phyloP scores from a whole-genome alignment of 163 green algal species.

The Chlorella variabilis region DNA sequence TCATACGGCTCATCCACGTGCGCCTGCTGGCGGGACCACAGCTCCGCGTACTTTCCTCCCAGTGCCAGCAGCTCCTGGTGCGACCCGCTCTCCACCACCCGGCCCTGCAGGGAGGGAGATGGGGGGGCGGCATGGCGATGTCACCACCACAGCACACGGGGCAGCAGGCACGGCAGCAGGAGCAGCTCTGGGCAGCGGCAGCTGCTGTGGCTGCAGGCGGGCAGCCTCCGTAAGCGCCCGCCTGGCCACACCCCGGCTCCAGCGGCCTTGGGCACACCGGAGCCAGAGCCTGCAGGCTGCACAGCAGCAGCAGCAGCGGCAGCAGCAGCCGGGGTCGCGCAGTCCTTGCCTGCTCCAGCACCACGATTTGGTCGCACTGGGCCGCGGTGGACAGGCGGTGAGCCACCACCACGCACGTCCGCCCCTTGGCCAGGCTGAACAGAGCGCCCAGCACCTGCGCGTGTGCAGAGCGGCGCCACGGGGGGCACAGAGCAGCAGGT shows the following conservation, averaged over 20 bases:
- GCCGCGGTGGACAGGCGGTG: slow-evolving; percentile 95
- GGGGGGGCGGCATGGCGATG: background rate
- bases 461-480: background rate
- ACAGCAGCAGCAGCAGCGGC: background rate
- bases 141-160: too few relatives aligned
- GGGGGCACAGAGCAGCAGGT: background rate
- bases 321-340: too few relatives aligned
- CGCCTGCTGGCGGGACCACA: slow-evolving; percentile 79
- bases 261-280: too few relatives aligned
- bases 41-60: slow-evolving; percentile 80
- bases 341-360: slow-evolving; percentile 74
- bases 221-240: too few relatives aligned
- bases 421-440: slow-evolving; percentile 77
- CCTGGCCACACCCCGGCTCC: too few relatives aligned
- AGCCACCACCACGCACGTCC: slow-evolving; percentile 94
- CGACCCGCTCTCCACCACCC: slow-evolving; percentile 81
- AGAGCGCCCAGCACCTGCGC: slow-evolving; percentile 67
- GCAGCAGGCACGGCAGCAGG: too few relatives aligned
- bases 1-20: slow-evolving; percentile 55
- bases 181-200: too few relatives aligned
- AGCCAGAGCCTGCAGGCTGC: too few relatives aligned
- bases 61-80: slow-evolving; percentile 78
- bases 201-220: too few relatives aligned
- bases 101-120: slow-evolving; percentile 52
- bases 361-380: slow-evolving; percentile 92